phyloP scores from a whole-genome alignment of 768 basidiomycete species.

The Plicaturopsis crispa region DNA sequence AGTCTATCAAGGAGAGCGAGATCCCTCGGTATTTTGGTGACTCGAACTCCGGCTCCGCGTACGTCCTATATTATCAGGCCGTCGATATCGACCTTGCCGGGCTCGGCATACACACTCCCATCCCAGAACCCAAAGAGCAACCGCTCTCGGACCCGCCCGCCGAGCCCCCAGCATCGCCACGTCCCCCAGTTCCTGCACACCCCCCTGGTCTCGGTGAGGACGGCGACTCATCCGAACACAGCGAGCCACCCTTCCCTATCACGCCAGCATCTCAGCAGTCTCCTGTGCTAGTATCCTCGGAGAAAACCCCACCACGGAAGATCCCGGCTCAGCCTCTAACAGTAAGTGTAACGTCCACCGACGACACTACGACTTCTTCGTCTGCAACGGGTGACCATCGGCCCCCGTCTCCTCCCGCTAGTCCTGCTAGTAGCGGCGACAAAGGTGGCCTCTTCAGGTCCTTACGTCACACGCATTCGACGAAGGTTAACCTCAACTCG shows the following conservation, averaged over 20 bases:
- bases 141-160: constrained; percentile 4
- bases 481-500: not conserved
- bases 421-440: not conserved
- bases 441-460: not conserved
- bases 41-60: constrained; percentile 78
- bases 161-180: constrained; percentile 7
- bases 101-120: constrained; percentile 50
- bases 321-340: not conserved
- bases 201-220: constrained; percentile 21
- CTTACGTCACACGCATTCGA: not conserved
- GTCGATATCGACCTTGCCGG: constrained; percentile 71
- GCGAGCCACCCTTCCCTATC: constrained; percentile 17
- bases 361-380: constrained; percentile 10
- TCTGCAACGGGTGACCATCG: constrained; percentile 26
- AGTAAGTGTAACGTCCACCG: constrained; percentile 2
- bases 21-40: constrained; percentile 96
- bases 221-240: constrained; percentile 18
- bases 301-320: not conserved
- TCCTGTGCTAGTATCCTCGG: too few species aligned
- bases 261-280: constrained; percentile 15
- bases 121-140: constrained; percentile 13
- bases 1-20: constrained; percentile 79
- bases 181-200: constrained; percentile 20
- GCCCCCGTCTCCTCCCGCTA: constrained; percentile 19
- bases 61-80: constrained; percentile 96